Percentiles rank a stretch among this genome's conserved stretches.
Conservation (phyloP, 2,329 filamentous ascomycete genomes). For the Taxawa tesnikishii region DNA sequence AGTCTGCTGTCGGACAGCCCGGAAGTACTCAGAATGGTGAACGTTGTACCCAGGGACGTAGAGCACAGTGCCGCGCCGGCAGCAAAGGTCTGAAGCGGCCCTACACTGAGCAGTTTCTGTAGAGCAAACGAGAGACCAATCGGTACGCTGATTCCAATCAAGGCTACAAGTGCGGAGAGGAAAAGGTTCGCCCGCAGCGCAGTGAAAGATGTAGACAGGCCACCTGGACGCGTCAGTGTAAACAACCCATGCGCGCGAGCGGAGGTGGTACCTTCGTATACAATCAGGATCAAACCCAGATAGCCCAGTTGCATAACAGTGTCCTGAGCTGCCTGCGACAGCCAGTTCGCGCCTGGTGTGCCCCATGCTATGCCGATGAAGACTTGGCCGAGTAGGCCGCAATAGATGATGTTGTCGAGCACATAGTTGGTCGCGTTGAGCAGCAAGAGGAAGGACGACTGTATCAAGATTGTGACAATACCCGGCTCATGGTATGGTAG, state of each 20-base stretch:
- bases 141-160: constrained; percentile 52
- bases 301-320: constrained; percentile 57
- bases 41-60: constrained; percentile 62
- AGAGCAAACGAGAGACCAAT: constrained; percentile 56
- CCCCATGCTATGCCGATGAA: constrained; percentile 61
- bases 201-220: constrained; percentile 42
- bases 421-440: constrained; percentile 47
- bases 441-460: constrained; percentile 49
- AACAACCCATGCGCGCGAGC: too few relatives aligned
- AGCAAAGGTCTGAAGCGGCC: constrained; percentile 52
- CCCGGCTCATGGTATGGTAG: constrained; percentile 11
- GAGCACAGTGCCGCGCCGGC: constrained; percentile 63
- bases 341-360: constrained; percentile 49
- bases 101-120: constrained; percentile 35
- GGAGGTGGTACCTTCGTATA: constrained; percentile 66
- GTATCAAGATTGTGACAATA: constrained; percentile 46
- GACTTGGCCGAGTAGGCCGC: constrained; percentile 61
- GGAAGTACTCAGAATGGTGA: constrained; percentile 51
- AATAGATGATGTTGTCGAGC: constrained; percentile 51
- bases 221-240: constrained; percentile 36
- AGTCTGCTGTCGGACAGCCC: constrained; percentile 41
- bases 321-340: constrained; percentile 39
- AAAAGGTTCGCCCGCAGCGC: constrained; percentile 47
- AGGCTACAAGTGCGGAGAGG: constrained; percentile 50
- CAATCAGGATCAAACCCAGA: constrained; percentile 57